A percentile compares a stretch with the other conserved stretches of the same genome.
Conservation (phyloP, 805 yeast species). For the Barnettozyma botsteinii region DNA sequence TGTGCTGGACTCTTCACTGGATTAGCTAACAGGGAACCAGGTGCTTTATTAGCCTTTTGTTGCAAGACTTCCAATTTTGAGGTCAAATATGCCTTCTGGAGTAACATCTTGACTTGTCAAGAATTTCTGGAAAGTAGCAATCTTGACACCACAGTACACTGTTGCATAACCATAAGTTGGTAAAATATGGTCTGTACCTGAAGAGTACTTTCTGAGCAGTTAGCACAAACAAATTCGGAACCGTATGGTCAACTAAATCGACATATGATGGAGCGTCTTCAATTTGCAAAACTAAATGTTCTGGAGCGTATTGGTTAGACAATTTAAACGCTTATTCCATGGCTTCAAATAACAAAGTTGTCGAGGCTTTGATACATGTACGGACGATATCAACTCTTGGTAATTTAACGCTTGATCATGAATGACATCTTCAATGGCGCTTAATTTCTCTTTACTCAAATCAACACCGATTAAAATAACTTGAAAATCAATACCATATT, state of each 20-base stretch:
- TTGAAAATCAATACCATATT: constrained; percentile 97
- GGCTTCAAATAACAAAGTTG: constrained; percentile 61
- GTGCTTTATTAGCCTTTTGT: no score
- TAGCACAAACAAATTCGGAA: constrained; percentile 95
- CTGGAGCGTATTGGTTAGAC: constrained; percentile 94
- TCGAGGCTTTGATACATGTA: constrained; percentile 87
- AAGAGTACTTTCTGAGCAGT: constrained; percentile 93
- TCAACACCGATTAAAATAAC: constrained; percentile 85
- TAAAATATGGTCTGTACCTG: constrained; percentile 96
- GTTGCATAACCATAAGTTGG: constrained; percentile 98
- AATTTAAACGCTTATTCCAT: constrained; percentile 79
- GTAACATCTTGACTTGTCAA: constrained; percentile 91
- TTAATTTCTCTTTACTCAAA: constrained; percentile 53
- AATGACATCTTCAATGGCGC: constrained; percentile 74
- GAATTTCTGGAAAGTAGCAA: constrained; percentile 91
- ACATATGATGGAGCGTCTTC: constrained; percentile 72
- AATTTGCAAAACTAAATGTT: constrained; percentile 90
- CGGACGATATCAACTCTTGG: constrained; percentile 94
- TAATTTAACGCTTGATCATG: constrained; percentile 74
- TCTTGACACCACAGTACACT: constrained; percentile 96
- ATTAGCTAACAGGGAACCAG: no score
- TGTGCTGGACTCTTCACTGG: no score
- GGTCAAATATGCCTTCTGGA: no score
- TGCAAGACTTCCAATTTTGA: no score
- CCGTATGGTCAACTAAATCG: constrained; percentile 79